Evolutionary conservation across 169 alveolate species (phyloP), one percentile per base, ranked within the genome.

Genomic region (Cryptosporidium muris): DNA sequence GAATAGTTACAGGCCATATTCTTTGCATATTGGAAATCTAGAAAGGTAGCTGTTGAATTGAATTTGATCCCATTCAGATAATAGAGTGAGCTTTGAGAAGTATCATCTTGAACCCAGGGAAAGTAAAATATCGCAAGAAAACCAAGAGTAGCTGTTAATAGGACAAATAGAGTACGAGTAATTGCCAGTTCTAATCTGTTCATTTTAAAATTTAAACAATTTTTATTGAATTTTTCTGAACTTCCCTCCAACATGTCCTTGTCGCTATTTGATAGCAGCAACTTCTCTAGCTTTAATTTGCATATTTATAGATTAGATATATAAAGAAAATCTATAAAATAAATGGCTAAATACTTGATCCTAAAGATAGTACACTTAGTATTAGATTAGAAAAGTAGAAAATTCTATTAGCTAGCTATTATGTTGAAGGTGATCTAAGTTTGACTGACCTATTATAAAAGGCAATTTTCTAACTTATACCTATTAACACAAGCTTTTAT

Each of bases 1-100:
- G 85, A 74, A 58, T 58, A 74, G n/a, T 58, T 74, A 25, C 85
- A 74, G 34, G 85, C 85, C 48, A 25, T 74, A 47, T 54, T 74
- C 1, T 14, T n/a, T 42, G 85, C 85, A 58, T 74, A 66, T 25
- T 43, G 25, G 37, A 74, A 74, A 14, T 38, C 49, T 74, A 74
- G 7, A 58, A 58, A 58, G n/a, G 40, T 56, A 3, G 54, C 85
- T 14, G 47, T 40, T 34, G 16, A 48, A 6, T 47, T 74, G 62
- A 74, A 74, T 45, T 56, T 74, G 9, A 74, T 63, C 36, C 85
- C 85, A 60, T 74, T 68, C 40, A 74, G 43, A 74, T 47, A 74
- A 58, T 56, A 74, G 0, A 47, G 51, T 74, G 85, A 74, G n/a
- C 60, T 54, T 14, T 62, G 53, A 3, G 63, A 56, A 54, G 25